Evolutionary conservation across 495 filamentous ascomycete species (phyloP), one percentile per base, ranked within the genome.

Genomic region (Penicillium bialowiezense): DNA sequence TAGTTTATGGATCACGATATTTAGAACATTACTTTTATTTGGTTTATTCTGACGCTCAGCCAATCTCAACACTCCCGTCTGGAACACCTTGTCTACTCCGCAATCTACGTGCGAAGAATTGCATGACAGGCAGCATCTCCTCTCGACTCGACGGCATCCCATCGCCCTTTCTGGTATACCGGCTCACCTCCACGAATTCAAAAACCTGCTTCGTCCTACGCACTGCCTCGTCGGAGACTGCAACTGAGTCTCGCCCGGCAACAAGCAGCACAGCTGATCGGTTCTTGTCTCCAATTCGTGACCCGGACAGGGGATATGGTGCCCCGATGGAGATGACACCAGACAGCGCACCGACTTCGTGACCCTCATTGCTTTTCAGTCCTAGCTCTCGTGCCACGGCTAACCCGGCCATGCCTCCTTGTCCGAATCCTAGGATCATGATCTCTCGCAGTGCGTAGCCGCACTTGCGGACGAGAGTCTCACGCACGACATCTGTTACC

Each of bases 51-150:
- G 23, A 8, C 23, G 23, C 23, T 60, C 48, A 72, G 17, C 58
- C 58, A 48, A 86, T 51, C 63, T 86, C 82, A 24, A 85, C 70
- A 60, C 73, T 77, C 4, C 82, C 83, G 53, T 75, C 72, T 4
- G 81, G 84, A 36, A 86, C 77, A 19, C 82, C 83, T 52, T 72
- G 66, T 41, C 75, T 74, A 70, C 80, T 91, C 64, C 73, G 72
- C 62, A 98, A 65, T 55, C 88, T 76, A 45, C 88, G 76, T 0
- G 86, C 89, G 62, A 97, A 88, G 68, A 97, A 98, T 60, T 83
- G 77, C 92, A 98, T 97, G 39, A 97, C 80, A 2, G 93, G 92
- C 52, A 89, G 51, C 82, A 93, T 90, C 77, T 98, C 92, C 17
- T 96, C 90, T 43, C 85, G 72, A 64, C 74, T 89, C 50, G 71